Evolutionary conservation across 495 filamentous ascomycete species (phyloP), one percentile per base, ranked within the genome.

Genomic region (Talaromyces borbonicus): DNA sequence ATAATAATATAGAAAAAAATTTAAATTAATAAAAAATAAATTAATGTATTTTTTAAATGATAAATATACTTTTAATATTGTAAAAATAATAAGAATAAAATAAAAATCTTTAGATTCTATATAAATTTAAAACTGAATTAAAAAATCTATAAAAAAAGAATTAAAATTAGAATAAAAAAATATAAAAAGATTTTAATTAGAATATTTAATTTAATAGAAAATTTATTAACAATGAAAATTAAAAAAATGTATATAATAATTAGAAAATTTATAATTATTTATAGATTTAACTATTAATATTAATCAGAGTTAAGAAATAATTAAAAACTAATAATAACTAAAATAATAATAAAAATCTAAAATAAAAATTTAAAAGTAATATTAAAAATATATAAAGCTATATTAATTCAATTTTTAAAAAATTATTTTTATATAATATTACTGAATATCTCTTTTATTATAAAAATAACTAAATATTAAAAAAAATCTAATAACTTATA

Each of bases 141-240:
- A 33, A 47, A 37, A 29, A 36, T 24, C 25, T 40, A 53, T 49
- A 48, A 48, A 11, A 41, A 11, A 36, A 35, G 45, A 29, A 46
- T 54, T 50, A 54, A 48, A 47, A 51, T 47, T 48, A 19, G 19
- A 26, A 24, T 41, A 32, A 45, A 29, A 46, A 52, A 33, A 39
- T 23, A 43, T 41, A 35, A 52, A 43, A 25, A 22, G n/a, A 43
- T 29, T 38, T 48, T 48, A 36, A 45, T 2, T 35, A 40, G 43
- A 39, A 39, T 26, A 47, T 18, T 50, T 48, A 46, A 38, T 18
- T 35, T 41, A 24, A 43, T 49, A 22, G 19, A 42, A 47, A 42
- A 39, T 43, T 46, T 36, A 47, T 23, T 35, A 43, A n/a, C n/a
- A n/a, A n/a, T n/a, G n/a, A n/a, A n/a, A n/a, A n/a, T n/a, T n/a